These are phyloP conservation scores for Cladorrhinum sp. DNA, from an alignment of 2,329 filamentous ascomycete species.

Conservation along the genomic window DNA sequence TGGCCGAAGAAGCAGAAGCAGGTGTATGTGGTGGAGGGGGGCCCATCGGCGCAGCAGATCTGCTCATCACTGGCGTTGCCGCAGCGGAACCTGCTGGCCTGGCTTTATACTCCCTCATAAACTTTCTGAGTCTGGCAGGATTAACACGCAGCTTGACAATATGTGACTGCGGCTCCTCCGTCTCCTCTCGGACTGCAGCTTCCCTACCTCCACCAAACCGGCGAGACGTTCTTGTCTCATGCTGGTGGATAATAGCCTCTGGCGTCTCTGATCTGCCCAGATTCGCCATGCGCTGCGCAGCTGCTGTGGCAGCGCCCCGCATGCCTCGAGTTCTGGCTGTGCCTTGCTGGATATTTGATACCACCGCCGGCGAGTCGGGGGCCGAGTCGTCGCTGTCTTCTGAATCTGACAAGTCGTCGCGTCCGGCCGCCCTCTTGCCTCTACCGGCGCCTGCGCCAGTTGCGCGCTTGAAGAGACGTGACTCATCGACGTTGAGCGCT, in stretches of 20 bases:
- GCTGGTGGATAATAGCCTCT: conserved; percentile 66
- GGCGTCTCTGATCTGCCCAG: conserved; percentile 84
- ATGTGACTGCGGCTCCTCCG: conserved; percentile 66
- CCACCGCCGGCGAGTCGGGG: conserved; percentile 76
- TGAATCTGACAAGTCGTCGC: conserved; percentile 74
- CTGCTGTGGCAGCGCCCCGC: conserved; percentile 81
- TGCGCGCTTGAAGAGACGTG: conserved; percentile 78
- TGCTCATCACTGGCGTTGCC: conserved; percentile 30
- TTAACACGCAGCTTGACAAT: conserved; percentile 73
- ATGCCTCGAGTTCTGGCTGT: conserved; percentile 81
- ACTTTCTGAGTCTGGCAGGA: conserved; percentile 67
- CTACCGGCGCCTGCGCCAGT: conserved; percentile 59
- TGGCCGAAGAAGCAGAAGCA: conserved; percentile 34
- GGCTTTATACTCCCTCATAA: conserved; percentile 46
- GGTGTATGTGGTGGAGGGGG: conserved; percentile 37
- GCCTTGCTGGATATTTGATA: conserved; percentile 61
- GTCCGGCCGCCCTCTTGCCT: conserved; percentile 39
- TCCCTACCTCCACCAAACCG: conserved; percentile 49
- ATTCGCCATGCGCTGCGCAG: conserved; percentile 82
- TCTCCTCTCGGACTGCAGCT: conserved; percentile 72
- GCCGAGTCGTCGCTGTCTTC: conserved; percentile 88
- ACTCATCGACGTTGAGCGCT: conserved; percentile 75
- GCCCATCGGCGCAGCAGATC: conserved; percentile 49
- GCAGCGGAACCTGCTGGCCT: conserved; percentile 29
- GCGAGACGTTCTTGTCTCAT: conserved; percentile 69